These are phyloP conservation scores for Thelonectria rubi DNA, from an alignment of 2,329 filamentous ascomycete genomes.

Conservation along the genomic window DNA sequence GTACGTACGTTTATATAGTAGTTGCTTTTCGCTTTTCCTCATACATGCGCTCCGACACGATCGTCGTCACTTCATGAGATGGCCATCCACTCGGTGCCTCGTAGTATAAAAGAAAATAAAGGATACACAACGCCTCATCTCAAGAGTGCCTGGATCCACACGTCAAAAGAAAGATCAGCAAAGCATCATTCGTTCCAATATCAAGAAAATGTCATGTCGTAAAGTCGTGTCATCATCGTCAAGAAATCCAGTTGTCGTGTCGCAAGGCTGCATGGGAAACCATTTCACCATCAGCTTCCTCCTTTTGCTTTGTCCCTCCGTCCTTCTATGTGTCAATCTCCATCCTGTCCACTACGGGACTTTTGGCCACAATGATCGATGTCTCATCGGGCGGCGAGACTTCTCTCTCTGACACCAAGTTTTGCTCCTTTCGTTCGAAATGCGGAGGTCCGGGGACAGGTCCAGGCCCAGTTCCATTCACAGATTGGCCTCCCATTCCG, in stretches of 20 bases:
- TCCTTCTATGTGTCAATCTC: conserved; percentile 36
- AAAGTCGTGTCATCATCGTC: conserved; percentile 42
- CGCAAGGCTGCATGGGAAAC: conserved; percentile 24
- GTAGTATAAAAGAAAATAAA: conserved; percentile 8
- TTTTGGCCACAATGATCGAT: conserved; percentile 35
- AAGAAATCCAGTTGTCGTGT: conserved; percentile 32
- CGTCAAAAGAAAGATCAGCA: conserved; percentile 16
- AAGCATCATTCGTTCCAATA: background rate
- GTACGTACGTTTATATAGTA: background rate
- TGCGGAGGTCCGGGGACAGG: conserved; percentile 12
- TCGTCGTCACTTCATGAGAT: conserved; percentile 7
- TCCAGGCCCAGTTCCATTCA: conserved; percentile 28
- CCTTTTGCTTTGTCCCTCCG: conserved; percentile 12
- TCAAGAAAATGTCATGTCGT: conserved; percentile 39
- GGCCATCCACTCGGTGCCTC: background rate
- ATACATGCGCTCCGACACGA: conserved; percentile 7
- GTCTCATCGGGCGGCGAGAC: conserved; percentile 39
- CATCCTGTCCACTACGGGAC: conserved; percentile 40
- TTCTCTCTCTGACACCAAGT: conserved; percentile 32
- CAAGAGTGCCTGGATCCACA: conserved; percentile 31
- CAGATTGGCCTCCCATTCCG: conserved; percentile 34
- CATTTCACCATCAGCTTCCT: conserved; percentile 24
- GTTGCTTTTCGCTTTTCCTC: conserved; percentile 9
- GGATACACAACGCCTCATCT: conserved; percentile 27
- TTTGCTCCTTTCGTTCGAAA: conserved; percentile 42